Conservation (phyloP, 2,329 filamentous ascomycete genomes). For the Chaetothyriales sp. region DNA sequence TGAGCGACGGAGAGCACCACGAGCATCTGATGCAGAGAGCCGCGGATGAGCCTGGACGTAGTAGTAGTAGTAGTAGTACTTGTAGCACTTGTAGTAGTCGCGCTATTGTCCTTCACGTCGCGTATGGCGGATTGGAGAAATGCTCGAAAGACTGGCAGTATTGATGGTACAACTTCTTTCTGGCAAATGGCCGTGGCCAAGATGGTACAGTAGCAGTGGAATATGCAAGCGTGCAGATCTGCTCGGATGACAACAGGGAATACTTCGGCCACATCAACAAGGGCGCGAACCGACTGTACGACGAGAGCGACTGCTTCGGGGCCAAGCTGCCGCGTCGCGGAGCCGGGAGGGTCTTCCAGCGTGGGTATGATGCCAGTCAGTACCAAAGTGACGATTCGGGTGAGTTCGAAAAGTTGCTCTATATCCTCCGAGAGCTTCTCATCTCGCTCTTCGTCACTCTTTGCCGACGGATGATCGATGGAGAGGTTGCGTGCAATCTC, state of each 20-base stretch:
- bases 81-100: slow-evolving; percentile 31
- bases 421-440: slow-evolving; percentile 90
- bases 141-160: slow-evolving; percentile 78
- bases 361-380: slow-evolving; percentile 79
- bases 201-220: slow-evolving; percentile 92
- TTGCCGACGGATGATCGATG: slow-evolving; percentile 78
- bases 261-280: slow-evolving; percentile 88
- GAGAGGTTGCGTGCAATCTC: slow-evolving; percentile 86
- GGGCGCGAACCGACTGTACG: slow-evolving; percentile 64
- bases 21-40: slow-evolving; percentile 69
- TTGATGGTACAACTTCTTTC: slow-evolving; percentile 73
- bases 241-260: slow-evolving; percentile 95
- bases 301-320: slow-evolving; percentile 78
- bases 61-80: slow-evolving; percentile 29
- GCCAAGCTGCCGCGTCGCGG: slow-evolving; percentile 21
- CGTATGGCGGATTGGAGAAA: slow-evolving; percentile 56
- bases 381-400: slow-evolving; percentile 87
- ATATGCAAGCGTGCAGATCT: slow-evolving; percentile 87
- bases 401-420: slow-evolving; percentile 93
- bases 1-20: slow-evolving; percentile 46
- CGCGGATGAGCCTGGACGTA: slow-evolving; percentile 59
- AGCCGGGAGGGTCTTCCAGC: slow-evolving; percentile 33
- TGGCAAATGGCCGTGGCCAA: slow-evolving; percentile 80
- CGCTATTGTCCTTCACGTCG: slow-evolving; percentile 22
- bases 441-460: slow-evolving; percentile 49